Percentiles rank a stretch among this genome's conserved stretches.
These are phyloP conservation scores for Blepharisma japonicum DNA, from an alignment of 73 alveolate genomes.

Conservation along the genomic window DNA sequence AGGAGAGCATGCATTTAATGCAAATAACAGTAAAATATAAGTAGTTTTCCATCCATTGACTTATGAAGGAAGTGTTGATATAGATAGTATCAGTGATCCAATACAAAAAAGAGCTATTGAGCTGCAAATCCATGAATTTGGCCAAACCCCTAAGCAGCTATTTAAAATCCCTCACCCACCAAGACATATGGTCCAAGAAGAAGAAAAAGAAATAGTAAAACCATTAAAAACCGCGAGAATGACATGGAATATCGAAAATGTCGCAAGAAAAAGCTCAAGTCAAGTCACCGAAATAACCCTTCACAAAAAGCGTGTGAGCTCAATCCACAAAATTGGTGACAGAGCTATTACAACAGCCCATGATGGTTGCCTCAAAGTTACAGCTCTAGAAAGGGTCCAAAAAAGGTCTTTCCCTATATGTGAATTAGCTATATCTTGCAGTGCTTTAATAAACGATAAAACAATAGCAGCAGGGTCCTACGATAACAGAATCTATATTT, in stretches of 20 bases:
- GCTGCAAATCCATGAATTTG: conserved; percentile 94
- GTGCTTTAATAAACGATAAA: conserved; percentile 36
- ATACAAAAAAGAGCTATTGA: conserved; percentile 76
- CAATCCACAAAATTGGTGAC: conserved; percentile 24
- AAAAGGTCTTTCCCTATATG: conserved; percentile 43
- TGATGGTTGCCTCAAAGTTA: conserved; percentile 49
- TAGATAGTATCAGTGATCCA: conserved; percentile 75
- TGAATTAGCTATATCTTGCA: conserved; percentile 44
- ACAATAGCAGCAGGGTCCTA: conserved; percentile 53
- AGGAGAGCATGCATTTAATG: conserved; percentile 76
- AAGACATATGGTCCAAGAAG: conserved; percentile 34
- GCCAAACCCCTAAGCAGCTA: conserved; percentile 92
- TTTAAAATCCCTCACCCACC: conserved; percentile 94
- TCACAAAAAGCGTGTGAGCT: conserved; percentile 33
- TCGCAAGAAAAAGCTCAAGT: neutral
- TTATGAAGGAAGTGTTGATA: conserved; percentile 81
- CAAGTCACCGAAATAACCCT: conserved; percentile 27
- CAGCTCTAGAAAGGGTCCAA: conserved; percentile 32
- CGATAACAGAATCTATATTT: conserved; percentile 45
- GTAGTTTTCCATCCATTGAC: conserved; percentile 93
- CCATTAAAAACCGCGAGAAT: conserved; percentile 8
- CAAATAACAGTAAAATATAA: conserved; percentile 47
- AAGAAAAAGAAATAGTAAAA: conserved; percentile 38
- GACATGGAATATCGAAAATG: neutral
- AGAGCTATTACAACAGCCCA: conserved; percentile 42